Evolutionary conservation across 768 basidiomycete species (phyloP).

Genomic region (Neoboletus magnificus): DNA sequence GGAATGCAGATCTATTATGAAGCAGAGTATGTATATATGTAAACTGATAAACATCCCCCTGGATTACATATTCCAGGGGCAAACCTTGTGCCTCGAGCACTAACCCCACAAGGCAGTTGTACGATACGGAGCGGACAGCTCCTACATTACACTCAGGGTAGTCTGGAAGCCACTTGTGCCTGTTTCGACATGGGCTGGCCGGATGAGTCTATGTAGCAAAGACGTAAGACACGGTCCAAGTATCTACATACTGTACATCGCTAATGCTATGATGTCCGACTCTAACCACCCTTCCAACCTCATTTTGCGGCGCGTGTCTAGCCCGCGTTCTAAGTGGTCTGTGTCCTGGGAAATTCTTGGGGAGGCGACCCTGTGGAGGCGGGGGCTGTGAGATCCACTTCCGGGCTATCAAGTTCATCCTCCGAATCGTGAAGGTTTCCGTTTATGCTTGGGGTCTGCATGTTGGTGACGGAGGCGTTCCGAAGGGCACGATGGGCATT

Average conservation of each 20-base stretch:
- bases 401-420: slow-evolving; percentile 40
- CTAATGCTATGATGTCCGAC: background rate
- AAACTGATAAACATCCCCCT: background rate
- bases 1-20: slow-evolving; percentile 67
- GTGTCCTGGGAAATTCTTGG: slow-evolving; percentile 21
- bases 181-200: background rate
- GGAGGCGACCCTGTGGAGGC: slow-evolving; percentile 1
- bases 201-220: slow-evolving; percentile 6
- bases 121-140: no score
- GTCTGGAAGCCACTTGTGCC: background rate
- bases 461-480: slow-evolving; percentile 29
- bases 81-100: background rate
- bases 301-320: slow-evolving; percentile 56
- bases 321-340: slow-evolving; percentile 55
- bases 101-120: background rate
- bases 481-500: slow-evolving; percentile 71
- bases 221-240: background rate
- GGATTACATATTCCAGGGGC: background rate
- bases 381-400: slow-evolving; percentile 42
- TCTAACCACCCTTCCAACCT: slow-evolving; percentile 32
- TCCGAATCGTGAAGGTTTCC: slow-evolving; percentile 38
- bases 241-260: background rate
- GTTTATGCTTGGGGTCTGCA: slow-evolving; percentile 18
- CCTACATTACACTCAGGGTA: background rate
- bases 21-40: slow-evolving; percentile 2